Evolutionary conservation across 495 filamentous ascomycete genomes (phyloP).

Genomic region (Viridothelium virens): DNA sequence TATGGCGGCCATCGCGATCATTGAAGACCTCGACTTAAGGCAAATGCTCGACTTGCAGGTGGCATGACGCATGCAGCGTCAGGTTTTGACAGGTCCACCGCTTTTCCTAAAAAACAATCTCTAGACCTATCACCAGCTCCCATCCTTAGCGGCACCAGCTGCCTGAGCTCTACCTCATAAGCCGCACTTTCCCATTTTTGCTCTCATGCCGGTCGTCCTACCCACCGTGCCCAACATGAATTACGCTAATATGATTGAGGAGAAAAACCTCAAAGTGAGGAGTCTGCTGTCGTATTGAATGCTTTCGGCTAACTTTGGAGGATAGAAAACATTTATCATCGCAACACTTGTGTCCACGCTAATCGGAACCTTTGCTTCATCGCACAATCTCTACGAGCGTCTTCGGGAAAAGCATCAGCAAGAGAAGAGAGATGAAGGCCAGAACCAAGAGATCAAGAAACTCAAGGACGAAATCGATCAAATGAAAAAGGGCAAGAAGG

Average conservation of each 20-base stretch:
- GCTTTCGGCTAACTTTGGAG: neutral
- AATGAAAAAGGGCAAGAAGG: slow-evolving; percentile 22
- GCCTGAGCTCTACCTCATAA: neutral
- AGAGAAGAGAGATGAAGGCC: slow-evolving; percentile 24
- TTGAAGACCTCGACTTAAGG: no score
- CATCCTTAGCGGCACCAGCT: no score
- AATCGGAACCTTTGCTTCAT: slow-evolving; percentile 31
- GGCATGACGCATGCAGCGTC: no score
- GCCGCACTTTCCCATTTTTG: neutral
- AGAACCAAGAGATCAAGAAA: slow-evolving; percentile 34
- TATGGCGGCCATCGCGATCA: no score
- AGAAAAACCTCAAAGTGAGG: slow-evolving; percentile 30
- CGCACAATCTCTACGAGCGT: slow-evolving; percentile 29
- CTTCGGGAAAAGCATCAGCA: slow-evolving; percentile 21
- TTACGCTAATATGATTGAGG: slow-evolving; percentile 33
- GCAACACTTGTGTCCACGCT: slow-evolving; percentile 32
- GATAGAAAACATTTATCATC: slow-evolving; percentile 34
- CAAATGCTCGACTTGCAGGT: no score
- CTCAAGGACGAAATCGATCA: slow-evolving; percentile 38
- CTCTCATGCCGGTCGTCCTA: neutral
- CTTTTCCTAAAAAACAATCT: no score
- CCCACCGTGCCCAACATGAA: slow-evolving; percentile 19
- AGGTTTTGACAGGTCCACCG: no score
- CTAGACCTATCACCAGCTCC: no score
- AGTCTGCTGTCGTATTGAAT: neutral